Evolutionary conservation across 202 grass and related monocot species (phyloP), one percentile per base, ranked within the genome.

Genomic region (Saccharum hybrid): DNA sequence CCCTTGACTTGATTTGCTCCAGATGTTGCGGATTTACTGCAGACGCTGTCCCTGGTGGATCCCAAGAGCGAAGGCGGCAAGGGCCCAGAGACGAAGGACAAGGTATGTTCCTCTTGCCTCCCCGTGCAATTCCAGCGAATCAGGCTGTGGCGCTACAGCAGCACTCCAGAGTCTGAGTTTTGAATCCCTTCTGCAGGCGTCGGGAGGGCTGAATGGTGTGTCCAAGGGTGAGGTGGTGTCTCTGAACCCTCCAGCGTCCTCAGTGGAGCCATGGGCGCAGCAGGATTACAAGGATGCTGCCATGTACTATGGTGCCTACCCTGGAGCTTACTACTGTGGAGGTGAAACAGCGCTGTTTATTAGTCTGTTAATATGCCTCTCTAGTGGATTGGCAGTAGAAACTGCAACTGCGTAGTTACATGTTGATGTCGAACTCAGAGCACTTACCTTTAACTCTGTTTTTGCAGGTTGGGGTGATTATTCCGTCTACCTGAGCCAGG

Each of bases 21-120:
- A 91, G 90, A 93, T 75, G 84, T 86, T 64, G 72, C 81, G 48
- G 90, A 90, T 91, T 85, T 93, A 81, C 70, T 93, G 64, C 86
- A 88, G 39, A 91, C 89, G 66, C 61, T 93, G 66, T 83, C 90
- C 9, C 71, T 93, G 71, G 94, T 93, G 71, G 90, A 93, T 28
- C 33, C 88, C 22, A 89, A 89, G 75, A 82, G 16, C 59, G 73
- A 86, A 59, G 45, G 77, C n/a, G 56, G 80, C 14, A 72, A 96
- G 78, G 82, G 56, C 83, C 33, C 68, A 30, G 78, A 79, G 11
- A 56, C 56, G 61, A 85, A 77, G 21, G 82, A 86, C 40, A 90
- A 93, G 84, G 91, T 89, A 82, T n/a, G 48, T 0, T 3, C 22
- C 4, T 4, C 26, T 37, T n/a, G 59, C 3, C 26, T 31, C 51